These are phyloP conservation scores for Cichorium intybus DNA, from an alignment of 140 eudicot species.

Conservation along the genomic window DNA sequence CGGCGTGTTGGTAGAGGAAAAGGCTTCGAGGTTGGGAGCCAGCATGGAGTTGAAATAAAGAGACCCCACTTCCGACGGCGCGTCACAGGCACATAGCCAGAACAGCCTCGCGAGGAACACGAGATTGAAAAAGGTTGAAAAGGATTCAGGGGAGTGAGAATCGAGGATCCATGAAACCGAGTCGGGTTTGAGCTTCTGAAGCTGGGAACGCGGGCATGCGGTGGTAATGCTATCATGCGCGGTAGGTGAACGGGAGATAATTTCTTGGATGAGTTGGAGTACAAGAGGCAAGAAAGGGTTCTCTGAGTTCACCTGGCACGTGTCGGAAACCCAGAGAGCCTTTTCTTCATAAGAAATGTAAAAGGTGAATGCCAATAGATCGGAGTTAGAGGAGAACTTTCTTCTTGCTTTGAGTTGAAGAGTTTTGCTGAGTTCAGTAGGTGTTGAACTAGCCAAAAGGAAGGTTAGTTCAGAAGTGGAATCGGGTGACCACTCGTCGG, in stretches of 20 bases:
- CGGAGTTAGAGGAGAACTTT: conserved; percentile 37
- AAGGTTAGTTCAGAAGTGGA: conserved; percentile 45
- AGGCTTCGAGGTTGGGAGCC: conserved; percentile 54
- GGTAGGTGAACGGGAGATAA: conserved; percentile 58
- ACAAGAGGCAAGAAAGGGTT: conserved; percentile 83
- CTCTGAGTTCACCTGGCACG: conserved; percentile 59
- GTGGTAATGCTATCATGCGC: conserved; percentile 45
- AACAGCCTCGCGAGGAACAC: conserved; percentile 69
- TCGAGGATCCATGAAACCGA: conserved; percentile 72
- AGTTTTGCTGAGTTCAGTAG: conserved; percentile 7
- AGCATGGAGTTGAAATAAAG: conserved; percentile 60
- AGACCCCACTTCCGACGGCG: conserved; percentile 75
- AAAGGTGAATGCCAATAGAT: conserved; percentile 43
- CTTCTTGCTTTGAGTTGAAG: conserved; percentile 71
- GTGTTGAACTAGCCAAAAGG: conserved; percentile 39
- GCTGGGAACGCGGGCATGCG: conserved; percentile 67
- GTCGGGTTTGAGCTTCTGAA: conserved; percentile 57
- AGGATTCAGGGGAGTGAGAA: conserved; percentile 75
- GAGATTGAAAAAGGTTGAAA: conserved; percentile 65
- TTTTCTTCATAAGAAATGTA: conserved; percentile 41
- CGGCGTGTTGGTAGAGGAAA: conserved; percentile 47
- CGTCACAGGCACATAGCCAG: conserved; percentile 76
- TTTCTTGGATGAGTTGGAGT: conserved; percentile 81
- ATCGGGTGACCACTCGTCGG: conserved; percentile 56
- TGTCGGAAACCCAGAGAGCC: conserved; percentile 72